A percentile compares a stretch with the other conserved stretches of the same genome.
These are phyloP conservation scores for Chrysosporium queenslandicum DNA, from an alignment of 2,329 filamentous ascomycete species.

Conservation along the genomic window DNA sequence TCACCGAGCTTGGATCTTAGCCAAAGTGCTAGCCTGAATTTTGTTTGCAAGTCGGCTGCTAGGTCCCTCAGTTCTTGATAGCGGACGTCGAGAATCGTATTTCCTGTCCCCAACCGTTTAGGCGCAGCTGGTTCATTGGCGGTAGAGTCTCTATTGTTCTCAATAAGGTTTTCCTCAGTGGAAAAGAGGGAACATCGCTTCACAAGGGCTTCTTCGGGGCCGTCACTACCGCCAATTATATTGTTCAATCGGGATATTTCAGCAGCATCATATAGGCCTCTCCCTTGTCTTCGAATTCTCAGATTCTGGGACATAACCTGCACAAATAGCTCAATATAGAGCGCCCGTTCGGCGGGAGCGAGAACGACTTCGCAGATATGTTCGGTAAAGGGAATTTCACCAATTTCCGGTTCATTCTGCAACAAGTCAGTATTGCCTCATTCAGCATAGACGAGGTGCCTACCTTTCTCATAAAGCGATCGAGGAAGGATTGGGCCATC, in stretches of 20 bases:
- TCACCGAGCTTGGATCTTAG: constrained; percentile 22
- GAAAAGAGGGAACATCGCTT: constrained; percentile 36
- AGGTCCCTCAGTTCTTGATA: constrained; percentile 21
- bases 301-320: constrained; percentile 45
- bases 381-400: constrained; percentile 39
- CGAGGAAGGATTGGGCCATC: constrained; percentile 47
- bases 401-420: constrained; percentile 36
- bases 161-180: background rate
- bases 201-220: constrained; percentile 46
- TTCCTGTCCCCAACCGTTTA: constrained; percentile 17
- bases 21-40: constrained; percentile 26
- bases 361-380: constrained; percentile 38
- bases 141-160: constrained; percentile 8
- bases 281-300: constrained; percentile 25
- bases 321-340: constrained; percentile 48
- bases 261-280: constrained; percentile 23
- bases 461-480: constrained; percentile 43
- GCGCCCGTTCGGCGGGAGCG: constrained; percentile 40
- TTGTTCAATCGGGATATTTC: constrained; percentile 35
- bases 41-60: constrained; percentile 18
- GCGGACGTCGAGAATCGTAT: constrained; percentile 23
- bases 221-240: constrained; percentile 37
- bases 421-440: constrained; percentile 7
- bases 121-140: constrained; percentile 15
- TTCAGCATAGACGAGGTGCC: background rate